Evolutionary conservation across 1,284 basidiomycete species (phyloP).

Genomic region (Gomphus bonarii): DNA sequence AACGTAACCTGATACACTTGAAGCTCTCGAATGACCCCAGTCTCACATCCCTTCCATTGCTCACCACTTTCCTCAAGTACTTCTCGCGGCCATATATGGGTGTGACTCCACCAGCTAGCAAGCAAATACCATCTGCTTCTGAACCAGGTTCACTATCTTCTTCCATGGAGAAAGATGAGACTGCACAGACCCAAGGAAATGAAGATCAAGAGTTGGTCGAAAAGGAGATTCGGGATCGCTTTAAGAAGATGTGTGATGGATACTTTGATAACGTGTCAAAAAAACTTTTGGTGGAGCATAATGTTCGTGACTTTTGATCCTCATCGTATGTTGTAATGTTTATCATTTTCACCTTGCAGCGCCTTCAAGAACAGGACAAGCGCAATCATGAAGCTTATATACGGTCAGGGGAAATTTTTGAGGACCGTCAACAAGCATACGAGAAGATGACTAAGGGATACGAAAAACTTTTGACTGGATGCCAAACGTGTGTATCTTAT

Average conservation of each 20-base stretch:
- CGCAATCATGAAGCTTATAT: conserved; percentile 98
- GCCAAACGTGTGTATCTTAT: conserved; percentile 55
- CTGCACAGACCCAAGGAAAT: conserved; percentile 23
- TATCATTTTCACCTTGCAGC: conserved; percentile 32
- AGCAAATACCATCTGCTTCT: conserved; percentile 42
- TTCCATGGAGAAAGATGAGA: conserved; percentile 27
- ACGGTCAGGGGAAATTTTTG: conserved; percentile 96
- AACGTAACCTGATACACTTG: neutral
- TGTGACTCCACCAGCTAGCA: conserved; percentile 37
- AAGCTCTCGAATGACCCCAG: conserved; percentile 83
- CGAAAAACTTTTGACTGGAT: conserved; percentile 80
- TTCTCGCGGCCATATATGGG: conserved; percentile 78
- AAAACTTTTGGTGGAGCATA: conserved; percentile 85
- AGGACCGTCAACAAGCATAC: conserved; percentile 96
- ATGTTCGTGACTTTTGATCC: conserved; percentile 39
- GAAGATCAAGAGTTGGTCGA: conserved; percentile 66
- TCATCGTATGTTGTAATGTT: neutral
- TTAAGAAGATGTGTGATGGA: conserved; percentile 86
- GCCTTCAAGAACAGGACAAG: conserved; percentile 91
- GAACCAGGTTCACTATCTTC: conserved; percentile 46
- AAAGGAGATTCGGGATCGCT: conserved; percentile 75
- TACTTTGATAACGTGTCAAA: conserved; percentile 91
- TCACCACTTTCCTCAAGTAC: conserved; percentile 77
- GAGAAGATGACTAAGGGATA: conserved; percentile 97
- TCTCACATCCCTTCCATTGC: conserved; percentile 75